Evolutionary conservation across 1,284 basidiomycete genomes (phyloP), one percentile per base, ranked within the genome.

Genomic region (Apiotrichum akiyoshidainum): DNA sequence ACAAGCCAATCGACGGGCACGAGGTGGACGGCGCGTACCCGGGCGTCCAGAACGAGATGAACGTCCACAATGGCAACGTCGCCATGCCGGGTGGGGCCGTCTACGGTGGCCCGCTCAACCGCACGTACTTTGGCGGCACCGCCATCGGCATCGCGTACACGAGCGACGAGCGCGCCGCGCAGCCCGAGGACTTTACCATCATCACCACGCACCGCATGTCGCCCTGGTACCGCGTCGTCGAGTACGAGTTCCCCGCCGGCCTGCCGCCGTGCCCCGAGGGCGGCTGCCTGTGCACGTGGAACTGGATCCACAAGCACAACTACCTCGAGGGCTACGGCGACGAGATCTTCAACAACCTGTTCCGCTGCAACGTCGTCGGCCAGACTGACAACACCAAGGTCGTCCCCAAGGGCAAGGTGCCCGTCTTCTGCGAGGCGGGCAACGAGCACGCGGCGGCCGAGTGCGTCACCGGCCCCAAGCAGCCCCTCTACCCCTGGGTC

Each of bases 201-300:
- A 88, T 89, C 75, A 85, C 83, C 58, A 81, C 87, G 31, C 88
- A 89, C 72, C 84, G 86, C 35, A 85, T 54, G 14, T 62, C 60
- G 31, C 54, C 54, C 31, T 59, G 54, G 54, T 40, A 44, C 35
- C 50, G 57, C 35, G 80, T 82, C 52, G 16, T 6, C 17, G 80
- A 82, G 52, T 89, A 88, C 67, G 67, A 81, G 50, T 72, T 89
- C n/a, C 87, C 87, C 0, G 34, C 41, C 37, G 44, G 83, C 1
- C 84, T 89, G 83, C 87, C 88, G 0, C 78, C 83, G 22, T 89
- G 88, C 69, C 85, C 86, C 0, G 70, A 82, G 2, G 83, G 81
- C 14, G 83, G 83, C 39, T 89, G 88, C 68, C 81, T 79, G 17
- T 88, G 87, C 71, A 82, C 84, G 8, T 90, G 84, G 80, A 42